phyloP scores from a whole-genome alignment of 2,329 filamentous ascomycete species.

The Zopfia rhizophila region DNA sequence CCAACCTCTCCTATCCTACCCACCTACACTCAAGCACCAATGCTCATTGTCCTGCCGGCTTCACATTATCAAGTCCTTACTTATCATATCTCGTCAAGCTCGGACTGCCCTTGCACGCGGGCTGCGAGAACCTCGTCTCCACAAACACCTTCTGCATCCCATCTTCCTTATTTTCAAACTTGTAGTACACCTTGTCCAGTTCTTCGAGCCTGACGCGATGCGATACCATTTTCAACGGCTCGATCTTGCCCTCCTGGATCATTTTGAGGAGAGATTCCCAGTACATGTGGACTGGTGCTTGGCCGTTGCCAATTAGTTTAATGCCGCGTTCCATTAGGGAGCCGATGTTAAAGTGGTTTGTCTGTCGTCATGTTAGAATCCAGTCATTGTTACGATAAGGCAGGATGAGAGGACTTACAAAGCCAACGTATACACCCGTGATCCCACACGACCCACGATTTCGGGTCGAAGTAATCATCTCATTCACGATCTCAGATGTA shows the following conservation, averaged over 20 bases:
- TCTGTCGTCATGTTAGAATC: constrained; percentile 57
- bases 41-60: too few species aligned
- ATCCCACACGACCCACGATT: constrained; percentile 80
- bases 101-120: constrained; percentile 62
- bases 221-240: constrained; percentile 82
- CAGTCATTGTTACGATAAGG: neutral
- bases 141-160: constrained; percentile 84
- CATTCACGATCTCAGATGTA: constrained; percentile 81
- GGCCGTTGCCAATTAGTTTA: constrained; percentile 75
- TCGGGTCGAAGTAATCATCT: constrained; percentile 79
- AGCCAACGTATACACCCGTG: constrained; percentile 75
- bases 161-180: constrained; percentile 77
- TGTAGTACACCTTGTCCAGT: constrained; percentile 63
- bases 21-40: too few species aligned
- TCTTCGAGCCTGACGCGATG: constrained; percentile 72
- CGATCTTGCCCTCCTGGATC: constrained; percentile 74
- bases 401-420: constrained; percentile 52
- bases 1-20: too few species aligned
- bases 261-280: constrained; percentile 79
- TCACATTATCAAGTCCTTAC: neutral
- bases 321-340: constrained; percentile 89
- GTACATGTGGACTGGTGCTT: constrained; percentile 82
- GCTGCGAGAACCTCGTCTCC: constrained; percentile 67
- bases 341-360: constrained; percentile 85
- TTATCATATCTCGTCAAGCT: constrained; percentile 57